phyloP scores from a whole-genome alignment of 495 filamentous ascomycete species.

The Hypoxylon rickii region DNA sequence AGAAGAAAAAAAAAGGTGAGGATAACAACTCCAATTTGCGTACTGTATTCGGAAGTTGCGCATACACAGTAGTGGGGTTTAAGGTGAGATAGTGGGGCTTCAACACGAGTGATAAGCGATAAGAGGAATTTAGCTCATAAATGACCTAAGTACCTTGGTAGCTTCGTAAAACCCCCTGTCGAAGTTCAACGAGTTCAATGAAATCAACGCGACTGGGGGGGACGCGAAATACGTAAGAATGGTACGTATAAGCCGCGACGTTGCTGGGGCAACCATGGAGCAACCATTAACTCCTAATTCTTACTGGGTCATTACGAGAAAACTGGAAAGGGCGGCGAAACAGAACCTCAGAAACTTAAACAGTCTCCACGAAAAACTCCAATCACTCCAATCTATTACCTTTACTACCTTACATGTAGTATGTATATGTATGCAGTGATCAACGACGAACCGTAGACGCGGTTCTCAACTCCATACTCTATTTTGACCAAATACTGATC shows the following conservation, averaged over 20 bases:
- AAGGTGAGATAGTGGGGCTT: not conserved
- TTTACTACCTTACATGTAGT: too few relatives aligned
- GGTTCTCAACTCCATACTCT: not conserved
- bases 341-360: constrained; percentile 24
- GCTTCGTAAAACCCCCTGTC: too few relatives aligned
- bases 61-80: not conserved
- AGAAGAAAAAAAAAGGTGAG: not conserved
- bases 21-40: not conserved
- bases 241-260: not conserved
- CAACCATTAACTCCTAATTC: constrained; percentile 6
- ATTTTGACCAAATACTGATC: too few relatives aligned
- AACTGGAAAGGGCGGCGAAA: constrained; percentile 23
- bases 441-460: constrained; percentile 5
- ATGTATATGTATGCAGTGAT: too few relatives aligned
- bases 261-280: constrained; percentile 29
- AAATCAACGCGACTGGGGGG: not conserved
- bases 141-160: too few relatives aligned
- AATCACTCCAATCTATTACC: too few relatives aligned
- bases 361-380: constrained; percentile 22
- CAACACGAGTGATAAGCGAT: constrained; percentile 15
- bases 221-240: constrained; percentile 1
- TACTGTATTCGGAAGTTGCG: not conserved
- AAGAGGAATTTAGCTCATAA: too few relatives aligned
- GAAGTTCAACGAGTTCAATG: too few relatives aligned
- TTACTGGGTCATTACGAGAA: too few relatives aligned